Evolutionary conservation across 345 rosid genomes (phyloP), one percentile per base, ranked within the genome.

Genomic region (Eucalyptus curtisii): DNA sequence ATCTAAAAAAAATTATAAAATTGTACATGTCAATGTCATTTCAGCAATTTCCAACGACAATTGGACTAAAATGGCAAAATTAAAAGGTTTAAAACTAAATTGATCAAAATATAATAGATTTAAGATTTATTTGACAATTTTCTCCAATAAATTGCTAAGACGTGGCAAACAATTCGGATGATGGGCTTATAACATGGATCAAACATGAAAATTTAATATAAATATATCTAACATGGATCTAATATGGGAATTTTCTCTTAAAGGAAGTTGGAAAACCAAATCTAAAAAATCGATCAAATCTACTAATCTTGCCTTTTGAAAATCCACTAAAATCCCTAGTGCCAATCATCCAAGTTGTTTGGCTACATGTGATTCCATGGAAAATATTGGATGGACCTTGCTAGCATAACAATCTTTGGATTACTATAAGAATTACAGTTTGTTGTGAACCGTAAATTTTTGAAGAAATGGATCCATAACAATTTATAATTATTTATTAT

Each of bases 1-100:
- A 52, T 52, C 57, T 20, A 52, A 52, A 19, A 52, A 52, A 52
- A 7, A 7, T 20, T 52, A 19, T 52, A 52, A 20, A 52, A 52
- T 52, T 52, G 0, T 7, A 52, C 25, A 52, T 2, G 25, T 52
- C 0, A 1, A 2, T 52, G 10, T 4, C 5, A 20, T 52, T 5
- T 52, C 0, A 19, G 25, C 4, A 1, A 52, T 52, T 52, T 52
- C 10, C 5, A 0, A 4, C 25, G 20, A 52, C 25, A 52, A 20
- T 52, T 8, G 10, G 10, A 52, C 0, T 2, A 20, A 52, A 52
- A 52, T 52, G 0, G 10, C 20, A 52, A 1, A 52, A 52, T 52
- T 20, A 19, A 7, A 52, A 52, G 3, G 10, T 52, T 52, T 20
- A 52, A 24, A 2, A 55, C 0, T 55, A 24, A 55, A 55, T 55